phyloP scores from a whole-genome alignment of 805 yeast genomes.

The Lipomyces spencermartinsiae region DNA sequence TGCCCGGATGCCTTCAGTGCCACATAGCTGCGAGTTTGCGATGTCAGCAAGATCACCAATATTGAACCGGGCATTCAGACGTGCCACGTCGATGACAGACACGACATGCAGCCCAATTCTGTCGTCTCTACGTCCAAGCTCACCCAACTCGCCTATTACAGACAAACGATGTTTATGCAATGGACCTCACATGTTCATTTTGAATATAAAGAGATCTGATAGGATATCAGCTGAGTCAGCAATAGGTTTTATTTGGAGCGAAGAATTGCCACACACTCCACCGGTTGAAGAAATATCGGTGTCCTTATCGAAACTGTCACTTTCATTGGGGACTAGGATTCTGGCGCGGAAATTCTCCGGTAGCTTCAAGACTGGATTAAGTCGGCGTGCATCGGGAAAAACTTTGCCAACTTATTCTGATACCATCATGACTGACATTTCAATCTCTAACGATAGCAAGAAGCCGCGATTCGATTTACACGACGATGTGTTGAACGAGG shows the following conservation, averaged over 20 bases:
- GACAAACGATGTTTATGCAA: neutral
- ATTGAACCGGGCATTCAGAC: slow-evolving; percentile 8
- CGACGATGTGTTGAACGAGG: neutral
- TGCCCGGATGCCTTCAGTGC: neutral
- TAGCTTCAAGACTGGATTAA: slow-evolving; percentile 19
- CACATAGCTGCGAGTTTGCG: neutral
- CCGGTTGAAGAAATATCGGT: neutral
- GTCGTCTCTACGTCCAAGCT: neutral
- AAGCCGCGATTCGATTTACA: slow-evolving; percentile 1
- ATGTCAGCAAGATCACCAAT: neutral
- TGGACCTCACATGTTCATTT: slow-evolving; percentile 2
- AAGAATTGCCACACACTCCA: slow-evolving; percentile 12
- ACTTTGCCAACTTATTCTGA: neutral
- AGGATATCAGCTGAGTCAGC: slow-evolving; percentile 17
- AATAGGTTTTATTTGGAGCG: slow-evolving; percentile 23
- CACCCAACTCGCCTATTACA: neutral
- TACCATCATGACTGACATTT: neutral
- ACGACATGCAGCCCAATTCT: neutral
- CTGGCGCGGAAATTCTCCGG: slow-evolving; percentile 19
- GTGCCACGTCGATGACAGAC: slow-evolving; percentile 9
- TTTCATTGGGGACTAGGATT: neutral
- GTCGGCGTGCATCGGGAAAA: neutral
- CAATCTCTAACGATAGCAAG: neutral
- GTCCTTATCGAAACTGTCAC: neutral
- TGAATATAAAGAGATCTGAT: slow-evolving; percentile 26